These are phyloP conservation scores for Xylaria venustula DNA, from an alignment of 495 filamentous ascomycete genomes.

Conservation along the genomic window DNA sequence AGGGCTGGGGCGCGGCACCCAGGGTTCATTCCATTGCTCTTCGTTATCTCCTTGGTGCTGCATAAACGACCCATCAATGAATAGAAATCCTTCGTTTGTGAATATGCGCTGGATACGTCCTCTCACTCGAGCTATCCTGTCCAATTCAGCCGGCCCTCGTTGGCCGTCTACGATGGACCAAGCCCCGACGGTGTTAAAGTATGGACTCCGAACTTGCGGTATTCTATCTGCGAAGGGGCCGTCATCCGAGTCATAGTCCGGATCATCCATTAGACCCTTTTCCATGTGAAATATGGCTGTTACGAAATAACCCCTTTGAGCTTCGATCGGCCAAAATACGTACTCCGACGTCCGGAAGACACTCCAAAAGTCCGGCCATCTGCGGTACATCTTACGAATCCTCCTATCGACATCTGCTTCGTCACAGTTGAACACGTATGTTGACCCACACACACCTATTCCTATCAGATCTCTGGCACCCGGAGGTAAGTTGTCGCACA, in stretches of 20 bases:
- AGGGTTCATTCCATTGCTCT: neutral
- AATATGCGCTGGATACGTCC: neutral
- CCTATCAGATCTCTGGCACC: neutral
- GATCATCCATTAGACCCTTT: neutral
- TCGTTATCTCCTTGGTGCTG: neutral
- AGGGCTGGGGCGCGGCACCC: neutral
- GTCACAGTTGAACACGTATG: neutral
- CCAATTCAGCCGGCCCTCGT: neutral
- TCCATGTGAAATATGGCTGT: constrained; percentile 6
- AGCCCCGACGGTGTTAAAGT: neutral
- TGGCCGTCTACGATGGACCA: constrained; percentile 10
- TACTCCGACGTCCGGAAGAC: neutral
- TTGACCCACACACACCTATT: neutral
- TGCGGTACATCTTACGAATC: neutral
- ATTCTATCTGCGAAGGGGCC: neutral
- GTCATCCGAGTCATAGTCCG: neutral
- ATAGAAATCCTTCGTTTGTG: neutral
- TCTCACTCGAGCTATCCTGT: neutral
- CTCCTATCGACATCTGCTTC: neutral
- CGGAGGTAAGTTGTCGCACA: neutral
- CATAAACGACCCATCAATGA: neutral
- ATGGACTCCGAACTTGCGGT: neutral
- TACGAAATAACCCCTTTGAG: neutral
- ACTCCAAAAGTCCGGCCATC: neutral
- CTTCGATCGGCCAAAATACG: constrained; percentile 6